phyloP scores from a whole-genome alignment of 169 alveolate genomes.

The Theileria parva region DNA sequence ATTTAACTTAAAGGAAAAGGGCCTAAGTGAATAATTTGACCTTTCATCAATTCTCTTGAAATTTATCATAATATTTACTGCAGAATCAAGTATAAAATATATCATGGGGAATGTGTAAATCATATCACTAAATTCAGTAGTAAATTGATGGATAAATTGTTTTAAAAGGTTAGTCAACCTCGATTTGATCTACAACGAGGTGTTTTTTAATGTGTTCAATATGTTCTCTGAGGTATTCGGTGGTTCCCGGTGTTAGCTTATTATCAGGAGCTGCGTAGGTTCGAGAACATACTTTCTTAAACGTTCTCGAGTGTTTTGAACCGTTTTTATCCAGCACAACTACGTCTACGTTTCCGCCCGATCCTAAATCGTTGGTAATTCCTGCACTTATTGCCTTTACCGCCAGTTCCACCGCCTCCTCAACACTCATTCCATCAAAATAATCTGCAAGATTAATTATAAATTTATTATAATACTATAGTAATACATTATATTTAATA shows the following conservation, averaged over 20 bases:
- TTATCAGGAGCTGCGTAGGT: constrained; percentile 75
- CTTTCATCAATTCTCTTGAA: constrained; percentile 36
- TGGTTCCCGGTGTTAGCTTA: constrained; percentile 77
- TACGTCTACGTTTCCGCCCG: constrained; percentile 95
- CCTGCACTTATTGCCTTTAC: constrained; percentile 95
- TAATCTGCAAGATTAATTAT: constrained; percentile 54
- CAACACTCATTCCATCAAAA: constrained; percentile 89
- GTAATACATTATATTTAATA: no score
- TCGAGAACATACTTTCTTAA: constrained; percentile 73
- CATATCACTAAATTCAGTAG: background rate
- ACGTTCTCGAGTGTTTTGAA: constrained; percentile 82
- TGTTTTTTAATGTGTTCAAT: constrained; percentile 69
- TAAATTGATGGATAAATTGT: no score
- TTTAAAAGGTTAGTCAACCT: constrained; percentile 28
- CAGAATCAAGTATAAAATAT: constrained; percentile 2
- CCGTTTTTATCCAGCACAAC: constrained; percentile 87
- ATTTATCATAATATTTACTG: constrained; percentile 25
- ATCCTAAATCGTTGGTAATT: constrained; percentile 93
- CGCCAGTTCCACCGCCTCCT: constrained; percentile 90
- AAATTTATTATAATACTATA: background rate
- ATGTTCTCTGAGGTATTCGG: constrained; percentile 76
- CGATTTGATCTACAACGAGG: constrained; percentile 63
- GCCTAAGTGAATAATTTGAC: constrained; percentile 31
- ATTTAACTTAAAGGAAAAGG: constrained; percentile 27
- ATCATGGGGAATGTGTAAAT: background rate